Conservation (phyloP, 331 rosid genomes). For the Acacia pycnantha region DNA sequence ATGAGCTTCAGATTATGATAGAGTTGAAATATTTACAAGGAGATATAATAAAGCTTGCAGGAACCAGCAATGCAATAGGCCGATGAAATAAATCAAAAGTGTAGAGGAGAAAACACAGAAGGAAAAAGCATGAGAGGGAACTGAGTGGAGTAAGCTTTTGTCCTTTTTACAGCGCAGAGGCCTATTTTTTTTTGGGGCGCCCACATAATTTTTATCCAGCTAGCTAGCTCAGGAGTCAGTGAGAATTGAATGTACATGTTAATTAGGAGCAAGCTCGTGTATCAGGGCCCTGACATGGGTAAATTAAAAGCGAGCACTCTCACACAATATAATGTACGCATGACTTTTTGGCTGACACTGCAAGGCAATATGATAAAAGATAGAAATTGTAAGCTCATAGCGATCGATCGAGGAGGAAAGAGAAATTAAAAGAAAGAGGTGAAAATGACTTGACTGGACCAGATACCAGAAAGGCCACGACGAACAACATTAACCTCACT, state of each 20-base stretch:
- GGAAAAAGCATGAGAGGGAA: conserved; percentile 17
- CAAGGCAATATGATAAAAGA: conserved; percentile 73
- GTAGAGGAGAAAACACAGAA: neutral
- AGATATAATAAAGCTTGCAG: neutral
- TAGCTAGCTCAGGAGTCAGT: neutral
- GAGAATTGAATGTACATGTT: conserved; percentile 23
- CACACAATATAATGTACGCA: conserved; percentile 34
- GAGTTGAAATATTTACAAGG: neutral
- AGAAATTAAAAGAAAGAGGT: conserved; percentile 18
- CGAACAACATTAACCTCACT: conserved; percentile 42
- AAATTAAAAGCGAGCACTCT: conserved; percentile 49
- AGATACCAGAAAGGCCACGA: conserved; percentile 61
- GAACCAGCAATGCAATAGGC: neutral
- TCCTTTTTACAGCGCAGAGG: neutral
- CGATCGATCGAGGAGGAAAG: conserved; percentile 10
- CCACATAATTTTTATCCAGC: neutral
- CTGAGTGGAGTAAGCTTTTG: conserved; percentile 1
- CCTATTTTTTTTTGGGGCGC: neutral
- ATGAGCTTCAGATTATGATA: neutral
- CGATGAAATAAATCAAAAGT: neutral
- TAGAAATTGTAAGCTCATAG: conserved; percentile 41
- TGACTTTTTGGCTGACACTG: conserved; percentile 73
- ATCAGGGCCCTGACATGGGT: conserved; percentile 36
- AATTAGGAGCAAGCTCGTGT: conserved; percentile 5
- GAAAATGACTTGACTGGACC: conserved; percentile 91